These are phyloP conservation scores for Fusarium longipes DNA, from an alignment of 2,329 filamentous ascomycete species.

Conservation along the genomic window DNA sequence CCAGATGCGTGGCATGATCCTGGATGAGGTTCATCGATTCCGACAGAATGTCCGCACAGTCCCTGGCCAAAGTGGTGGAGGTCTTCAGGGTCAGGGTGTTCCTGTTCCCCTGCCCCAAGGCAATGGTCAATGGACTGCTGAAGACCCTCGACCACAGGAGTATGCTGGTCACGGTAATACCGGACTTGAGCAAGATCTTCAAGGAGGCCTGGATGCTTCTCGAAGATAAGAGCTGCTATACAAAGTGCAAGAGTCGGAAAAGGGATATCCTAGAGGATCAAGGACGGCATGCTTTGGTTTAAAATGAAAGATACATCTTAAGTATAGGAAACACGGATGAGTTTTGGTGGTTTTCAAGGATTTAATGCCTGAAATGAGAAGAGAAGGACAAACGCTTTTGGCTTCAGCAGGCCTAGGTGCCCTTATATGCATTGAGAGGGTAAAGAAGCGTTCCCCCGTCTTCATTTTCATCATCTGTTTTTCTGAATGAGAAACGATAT, in stretches of 20 bases:
- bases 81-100: slow-evolving; percentile 52
- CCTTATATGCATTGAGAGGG: slow-evolving; percentile 15
- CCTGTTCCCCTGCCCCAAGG: slow-evolving; percentile 65
- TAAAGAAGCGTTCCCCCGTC: slow-evolving; percentile 20
- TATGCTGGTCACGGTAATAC: slow-evolving; percentile 61
- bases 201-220: slow-evolving; percentile 56
- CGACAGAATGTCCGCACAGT: slow-evolving; percentile 69
- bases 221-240: slow-evolving; percentile 47
- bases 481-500: slow-evolving; percentile 40
- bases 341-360: slow-evolving; percentile 23
- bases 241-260: not conserved
- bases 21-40: slow-evolving; percentile 93
- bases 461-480: slow-evolving; percentile 29
- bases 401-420: slow-evolving; percentile 14
- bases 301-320: slow-evolving; percentile 18
- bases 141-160: slow-evolving; percentile 71
- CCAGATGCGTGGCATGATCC: slow-evolving; percentile 97
- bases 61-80: slow-evolving; percentile 53
- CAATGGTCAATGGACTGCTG: slow-evolving; percentile 66
- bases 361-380: slow-evolving; percentile 30
- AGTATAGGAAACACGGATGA: slow-evolving; percentile 5
- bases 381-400: not conserved
- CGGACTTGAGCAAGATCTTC: slow-evolving; percentile 68
- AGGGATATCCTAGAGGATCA: slow-evolving; percentile 7
- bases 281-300: slow-evolving; percentile 5